Base-by-base conservation (phyloP, 2,329 filamentous ascomycete genomes). In the Exophiala sideris region DNA sequence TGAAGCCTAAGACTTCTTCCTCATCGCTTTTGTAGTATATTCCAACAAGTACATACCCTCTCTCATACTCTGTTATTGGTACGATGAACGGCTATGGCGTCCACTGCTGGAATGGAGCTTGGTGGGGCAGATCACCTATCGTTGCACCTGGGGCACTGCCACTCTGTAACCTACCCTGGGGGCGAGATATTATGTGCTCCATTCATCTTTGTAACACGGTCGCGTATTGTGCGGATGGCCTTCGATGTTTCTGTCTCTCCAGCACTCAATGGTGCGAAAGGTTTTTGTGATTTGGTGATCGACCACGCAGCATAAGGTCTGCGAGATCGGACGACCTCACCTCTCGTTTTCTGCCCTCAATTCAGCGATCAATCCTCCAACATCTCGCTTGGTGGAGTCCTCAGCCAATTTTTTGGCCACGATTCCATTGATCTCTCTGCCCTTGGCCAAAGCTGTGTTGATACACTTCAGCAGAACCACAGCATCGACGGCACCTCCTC, bases 281-380 rank as follows among this genome's bases (percentile, higher is more conserved):
- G 24, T 29, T 8, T 29, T 29, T 29, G 24, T 29, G 24, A 29
- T 29, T 29, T 5, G 24, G 5, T 29, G 5, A 29, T 29, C 24
- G 24, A 29, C 24, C 7, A 8, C 24, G 24, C 24, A 29, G 24
- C 24, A 29, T 29, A 8, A 29, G 24, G 24, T 29, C 24, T 29
- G 24, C 24, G 24, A 29, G 7, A 8, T 29, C 24, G 7, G 24
- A 29, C 36, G n/a, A 29, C 34, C 33, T 79, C 79, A 85, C 73
- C 90, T 85, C 64, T 87, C 89, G 71, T 97, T 97, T 66, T 95
- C 89, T 20, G 85, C 84, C 51, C 88, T 89, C 60, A 89, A 82
- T 74, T 95, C 89, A 35, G 86, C 86, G 73, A 90, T 80, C 56
- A 92, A 72, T 2, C 90, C 90, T 39, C 88, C 89, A 66, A 85